Percentiles rank a stretch among this genome's conserved stretches.
Evolutionary conservation across 2,329 filamentous ascomycete species (phyloP).

Genomic region (Ascochyta lentis): DNA sequence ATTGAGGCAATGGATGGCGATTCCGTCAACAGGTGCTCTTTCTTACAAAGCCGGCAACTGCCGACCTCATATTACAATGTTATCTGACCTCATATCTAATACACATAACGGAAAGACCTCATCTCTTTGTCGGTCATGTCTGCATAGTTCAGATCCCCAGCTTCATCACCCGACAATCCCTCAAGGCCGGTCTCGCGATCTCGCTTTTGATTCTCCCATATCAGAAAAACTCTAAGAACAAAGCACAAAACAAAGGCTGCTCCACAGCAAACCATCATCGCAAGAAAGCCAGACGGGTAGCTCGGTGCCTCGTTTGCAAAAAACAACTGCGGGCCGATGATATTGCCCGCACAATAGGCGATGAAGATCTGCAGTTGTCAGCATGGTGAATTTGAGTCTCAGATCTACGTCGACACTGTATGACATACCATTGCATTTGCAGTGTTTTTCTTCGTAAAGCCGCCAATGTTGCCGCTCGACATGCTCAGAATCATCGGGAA

Average conservation of each 20-base stretch:
- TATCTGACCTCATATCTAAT: conserved; percentile 1
- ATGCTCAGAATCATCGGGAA: conserved; percentile 42
- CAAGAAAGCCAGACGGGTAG: conserved; percentile 17
- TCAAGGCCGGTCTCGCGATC: conserved; percentile 12
- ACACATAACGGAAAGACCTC: conserved; percentile 21
- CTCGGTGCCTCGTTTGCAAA: conserved; percentile 7
- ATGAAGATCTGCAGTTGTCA: conserved; percentile 13
- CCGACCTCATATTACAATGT: neutral
- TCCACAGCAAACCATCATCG: conserved; percentile 21
- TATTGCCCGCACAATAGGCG: conserved; percentile 17
- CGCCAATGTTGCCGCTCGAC: conserved; percentile 46
- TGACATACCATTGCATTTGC: conserved; percentile 53
- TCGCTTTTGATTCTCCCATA: conserved; percentile 21
- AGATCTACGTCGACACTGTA: neutral
- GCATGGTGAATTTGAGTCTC: neutral
- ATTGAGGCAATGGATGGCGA: neutral
- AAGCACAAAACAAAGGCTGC: conserved; percentile 17
- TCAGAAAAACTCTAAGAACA: conserved; percentile 17
- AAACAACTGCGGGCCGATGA: conserved; percentile 17
- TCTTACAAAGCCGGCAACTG: no score
- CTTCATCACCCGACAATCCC: neutral
- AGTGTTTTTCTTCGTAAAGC: conserved; percentile 57
- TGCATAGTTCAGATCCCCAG: conserved; percentile 12
- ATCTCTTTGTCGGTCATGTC: conserved; percentile 24
- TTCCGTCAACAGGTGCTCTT: neutral